Evolutionary conservation across 2,329 filamentous ascomycete species (phyloP).

Genomic region (Colletotrichum sidae): DNA sequence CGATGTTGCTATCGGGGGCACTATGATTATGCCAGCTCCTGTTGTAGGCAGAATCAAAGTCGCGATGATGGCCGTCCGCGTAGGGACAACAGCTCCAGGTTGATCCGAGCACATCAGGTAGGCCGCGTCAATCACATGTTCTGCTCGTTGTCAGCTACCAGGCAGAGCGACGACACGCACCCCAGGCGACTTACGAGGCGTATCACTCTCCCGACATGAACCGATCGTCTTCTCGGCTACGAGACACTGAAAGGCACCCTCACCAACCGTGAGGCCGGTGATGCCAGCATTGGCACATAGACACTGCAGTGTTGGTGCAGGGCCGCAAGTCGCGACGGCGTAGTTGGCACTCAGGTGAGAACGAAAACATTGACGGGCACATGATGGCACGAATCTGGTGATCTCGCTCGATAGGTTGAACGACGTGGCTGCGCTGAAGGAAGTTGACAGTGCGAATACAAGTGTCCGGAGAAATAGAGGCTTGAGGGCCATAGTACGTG

Average conservation of each 20-base stretch:
- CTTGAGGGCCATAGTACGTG: slow-evolving; percentile 56
- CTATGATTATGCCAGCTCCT: slow-evolving; percentile 49
- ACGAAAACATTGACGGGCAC: slow-evolving; percentile 70
- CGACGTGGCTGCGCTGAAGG: slow-evolving; percentile 42
- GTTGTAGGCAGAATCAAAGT: slow-evolving; percentile 60
- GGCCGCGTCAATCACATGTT: slow-evolving; percentile 58
- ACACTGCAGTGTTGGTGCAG: slow-evolving; percentile 66
- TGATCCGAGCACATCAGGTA: slow-evolving; percentile 69
- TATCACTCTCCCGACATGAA: slow-evolving; percentile 62
- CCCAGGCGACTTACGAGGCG: slow-evolving; percentile 48
- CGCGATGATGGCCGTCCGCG: slow-evolving; percentile 68
- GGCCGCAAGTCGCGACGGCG: slow-evolving; percentile 59
- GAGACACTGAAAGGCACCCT: slow-evolving; percentile 77
- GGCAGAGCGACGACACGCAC: not conserved
- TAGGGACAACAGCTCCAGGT: slow-evolving; percentile 63
- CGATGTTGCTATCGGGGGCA: slow-evolving; percentile 36
- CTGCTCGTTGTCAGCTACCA: slow-evolving; percentile 42
- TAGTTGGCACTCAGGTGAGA: slow-evolving; percentile 74
- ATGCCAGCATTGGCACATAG: slow-evolving; percentile 71
- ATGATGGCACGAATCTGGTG: slow-evolving; percentile 63
- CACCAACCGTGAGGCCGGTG: slow-evolving; percentile 76
- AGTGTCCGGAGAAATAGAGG: slow-evolving; percentile 45
- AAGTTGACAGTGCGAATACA: slow-evolving; percentile 45
- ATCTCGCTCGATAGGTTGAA: slow-evolving; percentile 52
- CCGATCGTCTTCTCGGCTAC: slow-evolving; percentile 62